Conservation (phyloP, 2,329 filamentous ascomycete genomes). For the Falciphora oryzae region DNA sequence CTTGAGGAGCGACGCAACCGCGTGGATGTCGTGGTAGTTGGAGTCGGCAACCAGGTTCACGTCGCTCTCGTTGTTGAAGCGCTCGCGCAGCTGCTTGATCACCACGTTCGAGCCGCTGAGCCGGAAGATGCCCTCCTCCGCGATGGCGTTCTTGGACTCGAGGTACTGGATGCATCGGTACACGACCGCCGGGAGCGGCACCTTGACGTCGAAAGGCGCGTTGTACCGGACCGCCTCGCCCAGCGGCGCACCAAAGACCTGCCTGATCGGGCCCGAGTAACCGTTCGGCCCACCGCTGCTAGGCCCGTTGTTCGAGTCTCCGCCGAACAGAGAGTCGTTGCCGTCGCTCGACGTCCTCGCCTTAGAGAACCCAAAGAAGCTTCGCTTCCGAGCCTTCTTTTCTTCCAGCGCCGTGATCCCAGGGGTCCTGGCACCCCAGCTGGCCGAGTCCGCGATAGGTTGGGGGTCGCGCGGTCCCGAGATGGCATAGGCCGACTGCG, state of each 20-base stretch:
- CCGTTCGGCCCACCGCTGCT: slow-evolving; percentile 32
- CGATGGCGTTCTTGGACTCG: slow-evolving; percentile 70
- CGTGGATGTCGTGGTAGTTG: slow-evolving; percentile 91
- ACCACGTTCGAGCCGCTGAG: slow-evolving; percentile 95
- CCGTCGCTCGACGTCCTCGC: slow-evolving; percentile 50
- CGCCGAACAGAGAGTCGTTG: slow-evolving; percentile 49
- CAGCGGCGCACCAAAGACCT: slow-evolving; percentile 80
- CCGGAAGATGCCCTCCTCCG: slow-evolving; percentile 93
- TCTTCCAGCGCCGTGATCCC: slow-evolving; percentile 50
- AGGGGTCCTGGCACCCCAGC: slow-evolving; percentile 77
- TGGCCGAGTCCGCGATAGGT: slow-evolving; percentile 73
- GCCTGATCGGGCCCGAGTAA: slow-evolving; percentile 46
- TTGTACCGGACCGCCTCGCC: slow-evolving; percentile 82
- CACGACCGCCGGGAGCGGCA: slow-evolving; percentile 83
- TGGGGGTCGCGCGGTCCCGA: slow-evolving; percentile 81
- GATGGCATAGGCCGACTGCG: slow-evolving; percentile 51
- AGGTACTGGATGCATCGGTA: slow-evolving; percentile 95
- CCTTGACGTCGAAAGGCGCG: slow-evolving; percentile 63
- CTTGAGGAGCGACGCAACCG: slow-evolving; percentile 89
- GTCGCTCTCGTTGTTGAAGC: slow-evolving; percentile 91
- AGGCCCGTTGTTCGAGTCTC: slow-evolving; percentile 35
- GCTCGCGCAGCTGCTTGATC: slow-evolving; percentile 83
- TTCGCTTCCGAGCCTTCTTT: slow-evolving; percentile 74
- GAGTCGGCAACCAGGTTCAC: slow-evolving; percentile 78
- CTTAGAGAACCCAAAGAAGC: slow-evolving; percentile 66